These are phyloP conservation scores for Apophysomyces elegans DNA, from an alignment of 371 early-diverging fungal species.

Conservation along the genomic window DNA sequence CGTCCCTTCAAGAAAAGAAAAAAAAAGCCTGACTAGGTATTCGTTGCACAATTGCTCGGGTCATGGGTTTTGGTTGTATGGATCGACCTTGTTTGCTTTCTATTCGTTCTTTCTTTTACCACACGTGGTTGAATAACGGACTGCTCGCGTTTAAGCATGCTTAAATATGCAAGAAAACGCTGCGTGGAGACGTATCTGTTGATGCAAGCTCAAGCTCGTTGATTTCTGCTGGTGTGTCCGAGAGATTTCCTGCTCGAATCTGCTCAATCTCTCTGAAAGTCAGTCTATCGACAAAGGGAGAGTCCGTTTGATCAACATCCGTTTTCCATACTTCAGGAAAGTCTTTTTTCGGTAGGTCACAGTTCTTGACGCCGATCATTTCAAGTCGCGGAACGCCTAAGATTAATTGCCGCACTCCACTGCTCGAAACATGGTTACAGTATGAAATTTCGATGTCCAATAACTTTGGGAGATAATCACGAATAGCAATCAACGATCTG, in stretches of 20 bases:
- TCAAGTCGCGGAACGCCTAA: constrained; percentile 21
- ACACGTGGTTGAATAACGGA: no score
- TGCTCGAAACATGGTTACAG: constrained; percentile 28
- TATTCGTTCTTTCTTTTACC: no score
- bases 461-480: constrained; percentile 26
- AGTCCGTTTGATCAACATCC: background rate
- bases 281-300: background rate
- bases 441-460: constrained; percentile 43
- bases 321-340: constrained; percentile 36
- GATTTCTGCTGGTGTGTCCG: no score
- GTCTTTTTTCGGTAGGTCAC: constrained; percentile 27
- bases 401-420: constrained; percentile 36
- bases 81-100: no score
- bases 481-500: constrained; percentile 31
- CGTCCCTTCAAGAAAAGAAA: no score
- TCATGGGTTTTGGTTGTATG: no score
- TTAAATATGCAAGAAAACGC: no score
- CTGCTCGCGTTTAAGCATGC: no score
- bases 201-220: no score
- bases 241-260: background rate
- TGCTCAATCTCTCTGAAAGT: background rate
- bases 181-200: no score
- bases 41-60: no score
- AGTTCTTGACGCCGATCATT: constrained; percentile 46
- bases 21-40: no score